Evolutionary conservation across 495 filamentous ascomycete genomes (phyloP), one percentile per base, ranked within the genome.

Genomic region (Trichoderma reesei): DNA sequence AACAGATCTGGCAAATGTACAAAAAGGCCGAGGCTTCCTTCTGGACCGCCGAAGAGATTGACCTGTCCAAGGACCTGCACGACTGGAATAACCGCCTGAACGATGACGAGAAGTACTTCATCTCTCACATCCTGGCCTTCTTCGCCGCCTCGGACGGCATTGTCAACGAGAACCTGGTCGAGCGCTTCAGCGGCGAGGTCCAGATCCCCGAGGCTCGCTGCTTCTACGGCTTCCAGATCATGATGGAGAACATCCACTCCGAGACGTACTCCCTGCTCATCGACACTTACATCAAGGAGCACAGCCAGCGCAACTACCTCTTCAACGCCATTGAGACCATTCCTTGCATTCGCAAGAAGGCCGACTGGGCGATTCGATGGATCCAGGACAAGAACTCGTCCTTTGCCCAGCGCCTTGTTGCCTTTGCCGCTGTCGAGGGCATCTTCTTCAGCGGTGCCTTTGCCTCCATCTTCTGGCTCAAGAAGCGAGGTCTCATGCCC

Each of bases 171-270:
- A 98, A 98, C 83, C 84, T 98, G 56, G 86, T 98, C 61, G 92
- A 98, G 83, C 90, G 94, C 68, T 98, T 98, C 86, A 93, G 89
- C 67, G 90, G 88, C 60, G 94, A 98, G 78, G 93, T 98, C 36
- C 94, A 98, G 80, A 86, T 96, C 67, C 93, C 94, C 41, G 94
- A 98, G 80, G 94, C 94, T 64, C 91, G 94, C 74, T 98, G 94
- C 87, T 98, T 98, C 86, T 98, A 98, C 75, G 94, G 94, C 68
- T 99, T 99, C 85, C 94, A 99, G 80, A 99, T 99, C 82, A 99
- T 99, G 94, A 98, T 99, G 90, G 94, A 99, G 86, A 99, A 99
- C 81, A 97, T 99, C 72, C 94, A 99, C 85, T 96, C 94, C 36
- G 94, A 99, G 80, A 99, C 94, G 59, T 99, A 99, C 85, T 97